Evolutionary conservation across 441 rosid species (phyloP).

Genomic region (Adansonia madagascariensis): DNA sequence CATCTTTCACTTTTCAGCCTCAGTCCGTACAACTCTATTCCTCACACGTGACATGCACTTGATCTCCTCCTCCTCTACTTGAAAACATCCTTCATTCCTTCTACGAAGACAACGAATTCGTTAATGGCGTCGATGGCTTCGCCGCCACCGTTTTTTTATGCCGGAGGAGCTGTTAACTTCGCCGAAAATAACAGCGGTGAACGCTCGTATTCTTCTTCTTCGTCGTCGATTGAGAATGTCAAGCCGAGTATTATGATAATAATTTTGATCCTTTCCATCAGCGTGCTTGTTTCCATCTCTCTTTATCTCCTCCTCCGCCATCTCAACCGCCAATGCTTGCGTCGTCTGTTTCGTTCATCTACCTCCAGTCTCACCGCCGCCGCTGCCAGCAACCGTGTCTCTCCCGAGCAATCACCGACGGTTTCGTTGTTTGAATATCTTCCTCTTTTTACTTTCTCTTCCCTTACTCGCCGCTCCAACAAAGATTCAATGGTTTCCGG

Average conservation of each 20-base stretch:
- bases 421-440: conserved; percentile 59
- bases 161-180: conserved; percentile 25
- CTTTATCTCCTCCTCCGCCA: conserved; percentile 78
- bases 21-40: conserved; percentile 11
- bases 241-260: conserved; percentile 69
- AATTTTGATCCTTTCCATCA: conserved; percentile 59
- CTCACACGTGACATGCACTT: conserved; percentile 25
- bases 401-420: conserved; percentile 41
- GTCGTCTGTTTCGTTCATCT: conserved; percentile 39
- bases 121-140: conserved; percentile 13
- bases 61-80: background rate
- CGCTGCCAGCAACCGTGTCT: conserved; percentile 40
- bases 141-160: conserved; percentile 28
- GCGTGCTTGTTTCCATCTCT: conserved; percentile 63
- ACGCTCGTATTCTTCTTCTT: conserved; percentile 24
- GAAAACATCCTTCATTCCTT: background rate
- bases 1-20: background rate
- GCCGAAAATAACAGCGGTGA: background rate
- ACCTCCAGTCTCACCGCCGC: conserved; percentile 22
- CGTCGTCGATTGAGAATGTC: conserved; percentile 43
- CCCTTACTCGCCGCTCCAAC: conserved; percentile 61
- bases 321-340: conserved; percentile 59
- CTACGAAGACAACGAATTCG: background rate
- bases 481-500: conserved; percentile 37
- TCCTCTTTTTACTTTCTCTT: conserved; percentile 76